Evolutionary conservation across 495 filamentous ascomycete genomes (phyloP), one percentile per base, ranked within the genome.

Genomic region (Penicillium angulare): DNA sequence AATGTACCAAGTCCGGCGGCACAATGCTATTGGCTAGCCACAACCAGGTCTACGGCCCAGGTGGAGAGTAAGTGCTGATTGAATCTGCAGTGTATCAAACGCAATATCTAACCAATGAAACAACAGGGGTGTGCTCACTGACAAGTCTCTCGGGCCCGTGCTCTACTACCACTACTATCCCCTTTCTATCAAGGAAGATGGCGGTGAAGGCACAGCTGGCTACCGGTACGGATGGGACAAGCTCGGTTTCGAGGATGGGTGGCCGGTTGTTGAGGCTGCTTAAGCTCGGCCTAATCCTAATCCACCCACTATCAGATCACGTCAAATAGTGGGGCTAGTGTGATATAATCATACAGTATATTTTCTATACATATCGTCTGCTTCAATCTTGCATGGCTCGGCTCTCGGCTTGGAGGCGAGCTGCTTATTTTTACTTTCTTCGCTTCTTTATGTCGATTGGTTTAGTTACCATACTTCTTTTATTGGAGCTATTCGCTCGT

Each of bases 91-190:
- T 41, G 33, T 20, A 44, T 15, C 29, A 41, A 18, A 3, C 34
- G 24, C 32, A 38, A 43, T 36, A n/a, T 43, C 36, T 38, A 18
- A 48, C 47, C 47, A 43, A 52, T 52, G 24, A 43, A 13, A 34
- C 17, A 5, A 26, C 21, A 67, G 64, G 57, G 79, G 76, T 26
- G 63, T 81, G 9, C 61, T 75, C 31, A 65, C 66, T 29, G 77
- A 79, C 59, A 61, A 64, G 3, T 55, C 60, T n/a, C 57, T 70
- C 5, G 74, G 75, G 0, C 60, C 76, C 22, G 74, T 88, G 6
- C 72, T 89, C n/a, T 88, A 88, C 60, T 89, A 89, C 60, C 85
- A 89, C 62, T 88, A 87, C 47, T 65, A 65, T 43, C 51, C 60
- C 1, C 60, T 60, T 9, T 60, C 79, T 21, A 70, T 82, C 52